Percentiles rank a stretch among this genome's conserved stretches.
These are phyloP conservation scores for Pichia deserticola DNA, from an alignment of 805 yeast species.

Conservation along the genomic window DNA sequence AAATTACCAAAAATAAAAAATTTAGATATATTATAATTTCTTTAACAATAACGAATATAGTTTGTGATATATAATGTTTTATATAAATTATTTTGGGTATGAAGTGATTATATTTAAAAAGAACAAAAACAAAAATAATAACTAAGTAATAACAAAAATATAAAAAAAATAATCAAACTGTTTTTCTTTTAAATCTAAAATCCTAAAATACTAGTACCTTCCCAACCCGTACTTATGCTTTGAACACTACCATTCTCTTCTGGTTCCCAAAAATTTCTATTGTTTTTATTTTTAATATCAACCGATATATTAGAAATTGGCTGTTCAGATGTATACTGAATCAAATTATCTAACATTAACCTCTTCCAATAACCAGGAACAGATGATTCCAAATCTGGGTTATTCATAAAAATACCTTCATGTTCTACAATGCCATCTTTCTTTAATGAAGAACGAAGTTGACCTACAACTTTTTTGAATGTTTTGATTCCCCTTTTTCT, in stretches of 20 bases:
- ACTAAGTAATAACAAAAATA: background rate
- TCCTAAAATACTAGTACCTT: constrained; percentile 2
- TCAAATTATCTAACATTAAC: constrained; percentile 20
- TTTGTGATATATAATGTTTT: too few relatives aligned
- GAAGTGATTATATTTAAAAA: too few relatives aligned
- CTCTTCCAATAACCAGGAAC: constrained; percentile 25
- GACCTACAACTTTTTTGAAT: background rate
- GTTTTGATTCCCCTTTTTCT: background rate
- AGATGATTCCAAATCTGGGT: constrained; percentile 24
- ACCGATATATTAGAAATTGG: background rate
- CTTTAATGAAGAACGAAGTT: background rate
- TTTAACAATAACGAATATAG: too few relatives aligned
- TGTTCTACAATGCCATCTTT: constrained; percentile 7
- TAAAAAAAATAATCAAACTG: background rate
- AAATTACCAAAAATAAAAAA: too few relatives aligned
- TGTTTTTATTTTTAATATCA: background rate
- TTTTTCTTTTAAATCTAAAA: background rate
- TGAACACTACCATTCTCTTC: constrained; percentile 9
- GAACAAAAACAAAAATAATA: background rate
- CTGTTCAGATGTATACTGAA: constrained; percentile 13
- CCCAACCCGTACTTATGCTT: constrained; percentile 10
- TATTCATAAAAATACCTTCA: constrained; percentile 21
- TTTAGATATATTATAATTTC: too few relatives aligned
- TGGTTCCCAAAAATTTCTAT: constrained; percentile 8
- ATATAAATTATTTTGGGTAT: too few relatives aligned